Percentiles rank a stretch among this genome's conserved stretches.
phyloP scores from a whole-genome alignment of 2,329 filamentous ascomycete species.

The Calycina marina region DNA sequence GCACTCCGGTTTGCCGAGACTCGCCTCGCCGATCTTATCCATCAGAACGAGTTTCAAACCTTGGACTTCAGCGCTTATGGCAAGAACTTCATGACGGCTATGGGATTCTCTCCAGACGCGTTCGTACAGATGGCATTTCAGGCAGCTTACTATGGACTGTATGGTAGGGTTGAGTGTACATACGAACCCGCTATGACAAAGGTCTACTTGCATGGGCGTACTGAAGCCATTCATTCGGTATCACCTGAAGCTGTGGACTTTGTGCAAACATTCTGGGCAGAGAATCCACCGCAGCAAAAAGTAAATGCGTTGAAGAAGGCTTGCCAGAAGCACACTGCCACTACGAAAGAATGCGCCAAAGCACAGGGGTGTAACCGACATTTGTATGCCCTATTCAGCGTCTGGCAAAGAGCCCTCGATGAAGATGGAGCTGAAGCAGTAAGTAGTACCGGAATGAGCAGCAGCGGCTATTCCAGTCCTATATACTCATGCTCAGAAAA shows the following conservation, averaged over 20 bases:
- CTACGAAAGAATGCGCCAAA: slow-evolving; percentile 75
- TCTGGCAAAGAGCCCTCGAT: slow-evolving; percentile 85
- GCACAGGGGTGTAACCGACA: slow-evolving; percentile 86
- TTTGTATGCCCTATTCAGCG: slow-evolving; percentile 81
- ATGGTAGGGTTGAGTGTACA: slow-evolving; percentile 83
- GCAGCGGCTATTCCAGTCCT: slow-evolving; percentile 47
- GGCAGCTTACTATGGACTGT: slow-evolving; percentile 92
- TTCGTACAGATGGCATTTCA: slow-evolving; percentile 99
- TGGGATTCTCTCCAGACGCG: slow-evolving; percentile 92
- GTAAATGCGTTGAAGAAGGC: slow-evolving; percentile 74
- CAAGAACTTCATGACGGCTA: slow-evolving; percentile 94
- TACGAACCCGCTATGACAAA: slow-evolving; percentile 99
- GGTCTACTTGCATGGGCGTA: slow-evolving; percentile 79
- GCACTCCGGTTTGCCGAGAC: slow-evolving; percentile 93
- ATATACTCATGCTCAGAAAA: slow-evolving; percentile 32
- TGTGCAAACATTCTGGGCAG: slow-evolving; percentile 87
- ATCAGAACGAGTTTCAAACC: slow-evolving; percentile 91
- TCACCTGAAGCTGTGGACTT: slow-evolving; percentile 76
- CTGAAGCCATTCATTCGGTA: slow-evolving; percentile 81
- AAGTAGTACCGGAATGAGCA: slow-evolving; percentile 34
- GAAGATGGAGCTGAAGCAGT: slow-evolving; percentile 43
- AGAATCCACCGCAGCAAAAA: slow-evolving; percentile 70
- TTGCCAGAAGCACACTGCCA: slow-evolving; percentile 65
- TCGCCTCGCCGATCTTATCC: slow-evolving; percentile 80
- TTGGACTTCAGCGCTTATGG: slow-evolving; percentile 82